Base-by-base conservation (phyloP, 805 yeast species). In the Ogataea nonfermentans region DNA sequence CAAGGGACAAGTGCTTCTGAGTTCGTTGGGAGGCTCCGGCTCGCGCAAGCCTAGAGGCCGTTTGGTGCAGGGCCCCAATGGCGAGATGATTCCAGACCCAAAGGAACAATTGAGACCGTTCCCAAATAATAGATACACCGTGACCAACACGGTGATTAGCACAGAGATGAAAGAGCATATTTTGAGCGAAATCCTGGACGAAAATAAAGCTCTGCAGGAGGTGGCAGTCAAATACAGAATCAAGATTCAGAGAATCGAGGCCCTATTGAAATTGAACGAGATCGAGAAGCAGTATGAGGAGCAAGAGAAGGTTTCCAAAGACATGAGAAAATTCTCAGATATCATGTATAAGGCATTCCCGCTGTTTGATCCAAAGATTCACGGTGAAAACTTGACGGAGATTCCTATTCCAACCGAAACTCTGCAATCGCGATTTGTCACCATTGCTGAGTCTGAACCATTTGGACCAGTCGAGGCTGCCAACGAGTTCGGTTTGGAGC, bases 391-490 rank as follows among this genome's bases (percentile, higher is more conserved):
- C 59, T 70, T 89, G 57, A 84, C 95, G n/a, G 96, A 91, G 70
- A 86, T 90, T 69, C 96, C 96, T 24, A 79, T 85, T 36, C 95
- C 96, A 23, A 75, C 79, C 49, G 86, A 83, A 64, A 84, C 95
- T 2, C 70, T 82, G 47, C 79, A 79, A 48, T 87, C 95, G 48
- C 73, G 91, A 49, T 90, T 90, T 69, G 65, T 87, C 58, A 84
- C 95, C 9, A 81, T 91, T 60, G 91, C 96, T 8, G 99, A 91
- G 66, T 81, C 89, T 19, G 95, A 89, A 67, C 95, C 96, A 8
- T 90, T 91, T 60, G 96, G 96, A 6, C 95, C 97, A 4, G 74
- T 89, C 5, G 98, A 93, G 58, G 97, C 99, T 10, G 96, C 99
- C 35, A 70, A 79, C 41, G 76, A 84, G 27, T 77, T 87, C 48